Percentiles rank a stretch among this genome's conserved stretches.
phyloP scores from a whole-genome alignment of 257 asterid genomes.

The Ilex asprella region DNA sequence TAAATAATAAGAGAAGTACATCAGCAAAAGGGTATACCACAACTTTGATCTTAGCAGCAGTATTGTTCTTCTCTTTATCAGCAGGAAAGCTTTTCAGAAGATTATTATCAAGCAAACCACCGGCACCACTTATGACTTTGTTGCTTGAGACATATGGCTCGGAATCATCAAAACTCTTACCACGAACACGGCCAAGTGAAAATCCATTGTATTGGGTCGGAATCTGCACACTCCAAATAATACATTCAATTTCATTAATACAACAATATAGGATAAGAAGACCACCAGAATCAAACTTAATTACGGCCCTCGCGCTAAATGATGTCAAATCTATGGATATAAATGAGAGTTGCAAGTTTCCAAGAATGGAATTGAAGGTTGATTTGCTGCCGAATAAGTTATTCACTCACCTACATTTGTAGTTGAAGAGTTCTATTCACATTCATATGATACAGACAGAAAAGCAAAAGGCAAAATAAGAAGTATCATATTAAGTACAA shows the following conservation, averaged over 20 bases:
- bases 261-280: neutral
- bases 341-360: no score
- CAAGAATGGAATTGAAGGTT: no score
- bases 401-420: no score
- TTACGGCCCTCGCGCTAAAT: no score
- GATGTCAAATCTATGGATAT: no score
- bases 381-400: no score
- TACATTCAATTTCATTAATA: neutral
- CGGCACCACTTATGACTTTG: conserved; percentile 11
- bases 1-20: neutral
- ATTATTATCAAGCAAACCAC: conserved; percentile 15
- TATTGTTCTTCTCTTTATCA: conserved; percentile 24
- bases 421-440: no score
- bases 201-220: conserved; percentile 17
- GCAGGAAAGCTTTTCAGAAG: conserved; percentile 18
- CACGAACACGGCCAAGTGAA: conserved; percentile 11
- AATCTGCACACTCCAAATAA: conserved; percentile 11
- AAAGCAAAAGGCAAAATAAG: no score
- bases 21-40: conserved; percentile 20
- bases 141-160: conserved; percentile 12
- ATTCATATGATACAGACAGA: no score
- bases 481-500: no score
- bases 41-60: conserved; percentile 34
- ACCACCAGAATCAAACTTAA: no score
- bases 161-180: conserved; percentile 21